Evolutionary conservation across 1,139 yeast genomes (phyloP).

Genomic region (Debaryomyces subglobosus): DNA sequence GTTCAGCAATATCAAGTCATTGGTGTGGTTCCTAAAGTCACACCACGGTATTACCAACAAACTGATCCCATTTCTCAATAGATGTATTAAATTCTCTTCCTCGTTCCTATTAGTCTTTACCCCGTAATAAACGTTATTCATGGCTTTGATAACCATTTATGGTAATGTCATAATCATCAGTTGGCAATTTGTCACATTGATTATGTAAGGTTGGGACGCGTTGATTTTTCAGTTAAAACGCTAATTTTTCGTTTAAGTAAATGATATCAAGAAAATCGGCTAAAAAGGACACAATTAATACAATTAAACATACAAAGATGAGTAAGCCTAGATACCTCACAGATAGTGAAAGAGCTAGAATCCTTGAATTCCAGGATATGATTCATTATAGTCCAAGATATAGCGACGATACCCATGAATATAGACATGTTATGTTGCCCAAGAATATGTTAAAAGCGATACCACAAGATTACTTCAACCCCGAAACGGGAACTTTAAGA

Average conservation of each 20-base stretch:
- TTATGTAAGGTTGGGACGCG: slow-evolving; percentile 7
- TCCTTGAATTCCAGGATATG: slow-evolving; percentile 89
- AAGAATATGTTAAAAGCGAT: slow-evolving; percentile 93
- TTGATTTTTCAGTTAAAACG: slow-evolving; percentile 1
- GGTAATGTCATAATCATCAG: not conserved
- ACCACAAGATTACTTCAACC: slow-evolving; percentile 95
- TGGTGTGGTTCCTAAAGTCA: not conserved
- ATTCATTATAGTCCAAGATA: slow-evolving; percentile 94
- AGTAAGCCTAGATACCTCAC: slow-evolving; percentile 68
- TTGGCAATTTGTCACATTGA: not conserved
- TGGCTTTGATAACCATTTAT: not conserved
- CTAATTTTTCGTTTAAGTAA: slow-evolving; percentile 2
- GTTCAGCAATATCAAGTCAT: not conserved
- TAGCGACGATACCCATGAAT: slow-evolving; percentile 86
- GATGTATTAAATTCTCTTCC: not conserved
- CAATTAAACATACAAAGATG: slow-evolving; percentile 21
- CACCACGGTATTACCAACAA: slow-evolving; percentile 1
- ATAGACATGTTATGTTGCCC: slow-evolving; percentile 94
- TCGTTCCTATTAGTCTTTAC: not conserved
- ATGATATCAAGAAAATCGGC: not conserved
- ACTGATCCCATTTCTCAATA: not conserved
- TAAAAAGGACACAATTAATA: not conserved
- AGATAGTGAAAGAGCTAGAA: slow-evolving; percentile 81
- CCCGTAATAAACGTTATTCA: slow-evolving; percentile 4
- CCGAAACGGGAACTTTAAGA: slow-evolving; percentile 92